phyloP scores from a whole-genome alignment of 768 basidiomycete genomes.

The Mycena capillaripes region DNA sequence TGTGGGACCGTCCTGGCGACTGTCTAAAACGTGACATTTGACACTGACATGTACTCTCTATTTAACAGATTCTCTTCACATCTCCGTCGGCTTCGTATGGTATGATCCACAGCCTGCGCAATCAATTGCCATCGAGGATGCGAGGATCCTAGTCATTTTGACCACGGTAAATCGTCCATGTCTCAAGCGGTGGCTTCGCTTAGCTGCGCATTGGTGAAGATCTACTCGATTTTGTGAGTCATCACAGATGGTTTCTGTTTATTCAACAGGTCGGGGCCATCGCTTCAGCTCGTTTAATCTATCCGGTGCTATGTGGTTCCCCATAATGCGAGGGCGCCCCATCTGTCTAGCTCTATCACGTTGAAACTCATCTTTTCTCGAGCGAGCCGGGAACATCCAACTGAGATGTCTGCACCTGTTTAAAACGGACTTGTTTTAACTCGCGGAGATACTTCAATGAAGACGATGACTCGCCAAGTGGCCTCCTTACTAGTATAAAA shows the following conservation, averaged over 20 bases:
- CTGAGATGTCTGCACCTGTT: background rate
- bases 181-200: background rate
- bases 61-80: slow-evolving; percentile 13
- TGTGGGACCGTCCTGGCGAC: background rate
- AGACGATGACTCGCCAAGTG: background rate
- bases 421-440: background rate
- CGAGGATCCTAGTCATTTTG: background rate
- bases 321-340: background rate
- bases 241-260: too few relatives aligned
- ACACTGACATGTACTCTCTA: slow-evolving; percentile 16
- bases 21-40: slow-evolving; percentile 7
- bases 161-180: too few relatives aligned
- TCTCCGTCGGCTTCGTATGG: background rate
- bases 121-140: background rate
- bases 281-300: slow-evolving; percentile 1
- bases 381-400: background rate
- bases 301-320: slow-evolving; percentile 5
- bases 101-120: background rate
- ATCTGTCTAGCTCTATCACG: slow-evolving; percentile 10
- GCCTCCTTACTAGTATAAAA: background rate
- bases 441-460: background rate
- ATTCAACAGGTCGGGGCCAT: background rate
- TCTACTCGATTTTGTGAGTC: background rate
- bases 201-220: background rate
- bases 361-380: slow-evolving; percentile 7